Evolutionary conservation across 495 filamentous ascomycete genomes (phyloP), one percentile per base, ranked within the genome.

Genomic region (Articulospora tetracladia): DNA sequence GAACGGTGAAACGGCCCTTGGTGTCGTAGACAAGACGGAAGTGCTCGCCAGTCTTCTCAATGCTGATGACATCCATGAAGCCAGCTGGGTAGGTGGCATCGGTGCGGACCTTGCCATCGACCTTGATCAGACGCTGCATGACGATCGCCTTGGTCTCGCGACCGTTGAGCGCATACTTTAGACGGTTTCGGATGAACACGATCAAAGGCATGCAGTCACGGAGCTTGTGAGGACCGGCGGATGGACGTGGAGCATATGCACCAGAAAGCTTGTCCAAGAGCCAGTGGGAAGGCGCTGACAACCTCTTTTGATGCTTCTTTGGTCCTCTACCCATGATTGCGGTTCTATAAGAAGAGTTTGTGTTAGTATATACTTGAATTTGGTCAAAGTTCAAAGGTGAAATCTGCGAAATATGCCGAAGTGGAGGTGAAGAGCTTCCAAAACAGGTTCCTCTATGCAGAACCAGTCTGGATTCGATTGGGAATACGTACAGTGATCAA

Each of bases 21-120:
- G 95, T 98, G 74, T 98, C 95, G 85, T 98, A 98, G 84, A 98
- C 83, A 67, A 98, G 90, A 72, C 94, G 93, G 90, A 98, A 98
- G 88, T 96, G 85, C 86, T 98, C 94, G 81, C 91, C 91, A 63
- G 94, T 98, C 90, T 98, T 98, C 79, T 98, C 94, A 78, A 98
- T 91, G 68, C 84, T 83, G 85, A 98, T 97, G 74, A 98, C 93
- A 73, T 98, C 95, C 95, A 97, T 97, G 85, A 94, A 98, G 69
- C 94, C 94, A 68, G 94, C 88, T 64, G 94, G 94, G 86, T 88
- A 98, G 78, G 94, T 98, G 68, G 84, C 79, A 81, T 98, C 94
- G 76, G 95, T 98, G 80, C 94, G 93, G 80, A 98, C 93, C 84
- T 98, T 98, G 82, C 87, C 89, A 79, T 98, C 94, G 72, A 98